Evolutionary conservation across 371 early-diverging fungal genomes (phyloP), one percentile per base, ranked within the genome.

Genomic region (Syncephalastrum racemosum): DNA sequence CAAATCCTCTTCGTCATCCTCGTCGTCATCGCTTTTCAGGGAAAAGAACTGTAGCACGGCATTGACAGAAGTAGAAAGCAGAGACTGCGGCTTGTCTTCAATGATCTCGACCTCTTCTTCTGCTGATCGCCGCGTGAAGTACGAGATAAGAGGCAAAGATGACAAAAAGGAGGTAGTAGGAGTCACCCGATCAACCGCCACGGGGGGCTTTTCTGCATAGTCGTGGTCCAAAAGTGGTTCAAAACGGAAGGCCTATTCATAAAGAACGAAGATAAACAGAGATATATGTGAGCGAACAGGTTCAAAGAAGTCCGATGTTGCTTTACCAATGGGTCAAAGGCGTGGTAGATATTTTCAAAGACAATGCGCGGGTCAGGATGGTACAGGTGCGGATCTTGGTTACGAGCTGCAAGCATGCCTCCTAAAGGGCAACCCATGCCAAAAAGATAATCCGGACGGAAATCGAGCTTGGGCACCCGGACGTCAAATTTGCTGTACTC

Each of bases 311-410:
- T 7, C 12, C 7, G 19, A 6, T 0, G 0, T 25, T 31, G 8
- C 10, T 46, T 65, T 67, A 70, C 74, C 50, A 85, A 45, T 25
- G 86, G 86, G 46, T 86, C 89, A 67, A 79, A 85, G 0, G 86
- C 77, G 58, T 86, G 83, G 58, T 86, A 89, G 7, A 89, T 63
- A 60, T 89, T 89, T 60, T 81, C 81, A 68, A 80, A 84, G 16
- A 67, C 42, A 45, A 80, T 75, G 25, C 61, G 67, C 14, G 51
- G 24, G 2, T 81, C 80, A 47, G 84, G 80, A 53, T 68, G 68
- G 59, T 87, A 87, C 2, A 59, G 25, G 3, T 54, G 56, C 4
- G 79, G 75, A 42, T 66, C 60, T 59, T 87, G 86, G 4, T 84
- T 84, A 18, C 89, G 67, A 58, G 83, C 77, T 5, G 82, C 75